These are phyloP conservation scores for Sporothrix variecibatus DNA, from an alignment of 2,329 filamentous ascomycete species.

Conservation along the genomic window DNA sequence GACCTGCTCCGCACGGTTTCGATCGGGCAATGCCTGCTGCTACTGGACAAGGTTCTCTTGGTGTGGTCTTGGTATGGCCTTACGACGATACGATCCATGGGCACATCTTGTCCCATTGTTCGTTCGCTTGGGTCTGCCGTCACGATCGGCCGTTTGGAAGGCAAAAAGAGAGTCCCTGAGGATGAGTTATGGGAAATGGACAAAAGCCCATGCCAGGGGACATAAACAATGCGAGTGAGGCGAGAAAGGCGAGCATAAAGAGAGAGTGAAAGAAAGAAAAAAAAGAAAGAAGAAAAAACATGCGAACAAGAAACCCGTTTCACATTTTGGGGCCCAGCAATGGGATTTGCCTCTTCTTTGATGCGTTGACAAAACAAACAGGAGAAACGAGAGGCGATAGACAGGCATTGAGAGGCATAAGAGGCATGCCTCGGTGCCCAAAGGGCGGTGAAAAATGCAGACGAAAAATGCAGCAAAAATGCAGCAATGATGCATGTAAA, in stretches of 20 bases:
- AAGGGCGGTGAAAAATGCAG: conserved; percentile 19
- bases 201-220: neutral
- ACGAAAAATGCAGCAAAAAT: conserved; percentile 3
- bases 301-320: conserved; percentile 1
- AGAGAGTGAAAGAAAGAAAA: no score
- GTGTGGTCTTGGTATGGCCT: neutral
- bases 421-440: conserved; percentile 1
- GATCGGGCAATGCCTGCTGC: conserved; percentile 20
- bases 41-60: neutral
- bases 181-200: conserved; percentile 10
- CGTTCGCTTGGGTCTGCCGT: neutral
- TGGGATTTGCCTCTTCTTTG: neutral
- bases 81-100: neutral
- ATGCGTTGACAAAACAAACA: conserved; percentile 8
- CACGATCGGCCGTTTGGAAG: neutral
- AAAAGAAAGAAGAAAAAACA: no score
- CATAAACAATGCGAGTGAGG: neutral
- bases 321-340: neutral
- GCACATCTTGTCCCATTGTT: neutral
- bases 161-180: neutral
- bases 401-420: neutral
- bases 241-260: neutral
- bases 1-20: conserved; percentile 27
- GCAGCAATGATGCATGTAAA: neutral
- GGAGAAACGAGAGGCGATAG: neutral